Base-by-base conservation (phyloP, 495 filamentous ascomycete species). In the Lichenothelia convexa region DNA sequence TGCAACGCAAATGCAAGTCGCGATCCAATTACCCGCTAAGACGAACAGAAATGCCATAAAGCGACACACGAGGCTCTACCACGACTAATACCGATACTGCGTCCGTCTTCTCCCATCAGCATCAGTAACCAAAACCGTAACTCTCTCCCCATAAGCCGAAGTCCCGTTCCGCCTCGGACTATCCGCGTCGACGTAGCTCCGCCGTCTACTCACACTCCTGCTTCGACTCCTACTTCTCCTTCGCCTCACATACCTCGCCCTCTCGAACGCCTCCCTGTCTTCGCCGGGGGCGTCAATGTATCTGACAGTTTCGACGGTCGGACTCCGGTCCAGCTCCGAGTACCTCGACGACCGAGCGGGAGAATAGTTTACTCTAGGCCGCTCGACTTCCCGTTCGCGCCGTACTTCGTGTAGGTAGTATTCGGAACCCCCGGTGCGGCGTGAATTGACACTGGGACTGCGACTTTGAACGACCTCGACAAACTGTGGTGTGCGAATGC, bases 251-350 rank as follows among this genome's bases (percentile, higher is more conserved):
- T 44, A 42, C 18, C 47, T 34, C 33, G 30, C 41, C 18, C 46
- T 27, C 38, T 40, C 18, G 18, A 32, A 18, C 40, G 40, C 36
- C 34, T 50, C 36, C 22, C 30, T 13, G 41, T 41, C 12, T 49
- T 44, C 43, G 16, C 35, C 37, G 34, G 44, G 54, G 30, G 49
- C 47, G 30, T 57, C 47, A 18, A 59, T 45, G 41, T 59, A 59
- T 23, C 52, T 40, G 30, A 44, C 56, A 12, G 43, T 43, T 36
- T 57, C 54, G 35, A 55, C 55, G 21, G 49, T 45, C 11, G 41
- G 41, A 8, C 40, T 32, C 18, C 29, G 22, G 16, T 38, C 18
- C n/a, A 38, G 13, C 1, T 30, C 20, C 15, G 33, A 18, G 26
- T 21, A 13, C 33, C 22, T 7, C 32, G 30, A 35, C 11, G 41